A percentile compares a stretch with the other conserved stretches of the same genome.
phyloP scores from a whole-genome alignment of 2,329 filamentous ascomycete species.

The Colletotrichum somersetense region DNA sequence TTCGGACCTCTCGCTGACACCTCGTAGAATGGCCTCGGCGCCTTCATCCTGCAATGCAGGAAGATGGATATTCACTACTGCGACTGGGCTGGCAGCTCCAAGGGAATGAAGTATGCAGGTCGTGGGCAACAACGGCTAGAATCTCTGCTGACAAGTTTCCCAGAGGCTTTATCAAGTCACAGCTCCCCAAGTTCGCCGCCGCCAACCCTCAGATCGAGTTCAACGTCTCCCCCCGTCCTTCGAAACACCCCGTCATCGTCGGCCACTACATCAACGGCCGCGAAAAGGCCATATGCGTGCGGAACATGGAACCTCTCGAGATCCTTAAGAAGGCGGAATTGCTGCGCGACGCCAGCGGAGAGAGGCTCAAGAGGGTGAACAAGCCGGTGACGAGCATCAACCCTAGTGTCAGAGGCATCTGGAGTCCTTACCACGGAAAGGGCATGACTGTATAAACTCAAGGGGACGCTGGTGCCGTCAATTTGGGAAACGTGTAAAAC shows the following conservation, averaged over 20 bases:
- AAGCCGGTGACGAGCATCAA: conserved; percentile 75
- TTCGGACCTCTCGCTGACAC: conserved; percentile 3
- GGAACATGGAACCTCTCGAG: conserved; percentile 84
- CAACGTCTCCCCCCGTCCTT: conserved; percentile 88
- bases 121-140: background rate
- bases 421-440: conserved; percentile 77
- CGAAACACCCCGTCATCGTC: conserved; percentile 88
- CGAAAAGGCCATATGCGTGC: conserved; percentile 87
- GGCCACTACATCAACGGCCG: conserved; percentile 94
- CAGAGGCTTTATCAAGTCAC: conserved; percentile 84
- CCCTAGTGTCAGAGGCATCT: conserved; percentile 76
- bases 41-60: conserved; percentile 98
- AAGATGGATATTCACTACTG: conserved; percentile 97
- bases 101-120: conserved; percentile 84
- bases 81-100: conserved; percentile 93
- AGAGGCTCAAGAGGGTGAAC: conserved; percentile 74
- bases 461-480: conserved; percentile 4
- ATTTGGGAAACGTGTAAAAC: conserved; percentile 31
- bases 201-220: conserved; percentile 92
- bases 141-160: conserved; percentile 45
- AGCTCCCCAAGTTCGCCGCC: conserved; percentile 82
- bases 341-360: conserved; percentile 79
- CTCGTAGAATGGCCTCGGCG: conserved; percentile 89
- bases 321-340: conserved; percentile 84
- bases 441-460: conserved; percentile 63